Conservation (phyloP, 768 basidiomycete genomes). For the Lactarius tabidus region DNA sequence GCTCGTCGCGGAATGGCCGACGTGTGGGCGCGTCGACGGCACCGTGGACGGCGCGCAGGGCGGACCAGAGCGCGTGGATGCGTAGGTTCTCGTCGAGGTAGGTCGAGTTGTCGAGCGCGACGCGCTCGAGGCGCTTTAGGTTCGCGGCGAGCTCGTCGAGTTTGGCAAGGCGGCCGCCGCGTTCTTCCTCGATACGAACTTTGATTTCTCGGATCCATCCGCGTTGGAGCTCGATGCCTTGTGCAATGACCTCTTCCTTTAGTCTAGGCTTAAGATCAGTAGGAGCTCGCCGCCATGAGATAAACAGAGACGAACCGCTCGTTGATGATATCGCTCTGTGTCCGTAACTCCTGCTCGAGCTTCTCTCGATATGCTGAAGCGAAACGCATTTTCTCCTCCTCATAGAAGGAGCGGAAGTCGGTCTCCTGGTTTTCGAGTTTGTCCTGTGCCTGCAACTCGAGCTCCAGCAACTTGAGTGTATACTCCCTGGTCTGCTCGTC, state of each 20-base stretch:
- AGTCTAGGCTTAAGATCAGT: constrained; percentile 46
- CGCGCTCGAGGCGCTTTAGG: constrained; percentile 85
- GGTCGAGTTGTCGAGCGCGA: constrained; percentile 85
- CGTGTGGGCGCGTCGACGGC: constrained; percentile 61
- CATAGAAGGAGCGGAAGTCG: constrained; percentile 75
- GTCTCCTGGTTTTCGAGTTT: constrained; percentile 83
- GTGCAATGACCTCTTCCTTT: constrained; percentile 90
- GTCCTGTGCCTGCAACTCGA: constrained; percentile 83
- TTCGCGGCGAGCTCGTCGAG: constrained; percentile 89
- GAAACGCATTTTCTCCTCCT: constrained; percentile 69
- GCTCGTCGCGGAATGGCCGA: constrained; percentile 85
- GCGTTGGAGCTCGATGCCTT: constrained; percentile 95
- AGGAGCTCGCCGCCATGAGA: neutral
- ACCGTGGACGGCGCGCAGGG: constrained; percentile 73
- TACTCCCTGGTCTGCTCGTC: constrained; percentile 87
- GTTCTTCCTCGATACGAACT: constrained; percentile 92
- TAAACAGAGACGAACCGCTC: constrained; percentile 61
- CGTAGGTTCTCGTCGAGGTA: constrained; percentile 94
- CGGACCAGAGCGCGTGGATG: constrained; percentile 89
- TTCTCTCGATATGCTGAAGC: constrained; percentile 80
- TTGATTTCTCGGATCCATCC: constrained; percentile 97
- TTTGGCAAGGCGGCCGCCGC: constrained; percentile 91
- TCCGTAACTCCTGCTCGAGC: constrained; percentile 77
- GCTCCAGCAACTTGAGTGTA: constrained; percentile 68
- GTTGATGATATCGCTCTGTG: constrained; percentile 91